These are phyloP conservation scores for Epichloe bromicola DNA, from an alignment of 2,329 filamentous ascomycete genomes.

Conservation along the genomic window DNA sequence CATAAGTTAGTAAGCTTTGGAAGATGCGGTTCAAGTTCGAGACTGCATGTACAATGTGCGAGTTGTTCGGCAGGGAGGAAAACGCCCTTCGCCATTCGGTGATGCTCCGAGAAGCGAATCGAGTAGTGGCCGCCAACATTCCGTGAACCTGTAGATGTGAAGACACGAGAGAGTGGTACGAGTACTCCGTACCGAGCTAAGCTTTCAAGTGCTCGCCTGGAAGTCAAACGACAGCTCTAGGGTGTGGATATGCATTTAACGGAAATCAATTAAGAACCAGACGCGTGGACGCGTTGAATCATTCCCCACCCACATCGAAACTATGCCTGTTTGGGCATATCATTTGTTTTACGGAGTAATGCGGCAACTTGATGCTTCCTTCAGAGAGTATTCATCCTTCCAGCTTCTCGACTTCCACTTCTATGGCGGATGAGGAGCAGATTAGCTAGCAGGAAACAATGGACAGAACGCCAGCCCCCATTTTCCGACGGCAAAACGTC, in stretches of 20 bases:
- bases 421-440: neutral
- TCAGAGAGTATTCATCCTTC: neutral
- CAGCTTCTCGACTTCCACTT: neutral
- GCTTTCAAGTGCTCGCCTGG: neutral
- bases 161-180: neutral
- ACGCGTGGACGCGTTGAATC: constrained; percentile 24
- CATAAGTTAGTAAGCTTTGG: constrained; percentile 2
- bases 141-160: neutral
- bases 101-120: constrained; percentile 12
- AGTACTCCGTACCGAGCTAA: no score
- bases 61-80: constrained; percentile 36
- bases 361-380: neutral
- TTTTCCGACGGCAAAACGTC: constrained; percentile 25
- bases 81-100: constrained; percentile 19
- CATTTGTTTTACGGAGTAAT: neutral
- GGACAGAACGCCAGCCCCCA: constrained; percentile 26
- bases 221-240: neutral
- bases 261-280: constrained; percentile 20
- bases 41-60: constrained; percentile 33
- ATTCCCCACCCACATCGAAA: neutral
- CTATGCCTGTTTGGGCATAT: neutral
- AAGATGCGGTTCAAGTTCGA: neutral
- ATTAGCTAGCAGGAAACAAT: constrained; percentile 11
- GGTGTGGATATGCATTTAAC: constrained; percentile 15
- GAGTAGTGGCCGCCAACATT: constrained; percentile 17